Evolutionary conservation across 805 yeast genomes (phyloP), one percentile per base, ranked within the genome.

Genomic region (Teunomyces stri): DNA sequence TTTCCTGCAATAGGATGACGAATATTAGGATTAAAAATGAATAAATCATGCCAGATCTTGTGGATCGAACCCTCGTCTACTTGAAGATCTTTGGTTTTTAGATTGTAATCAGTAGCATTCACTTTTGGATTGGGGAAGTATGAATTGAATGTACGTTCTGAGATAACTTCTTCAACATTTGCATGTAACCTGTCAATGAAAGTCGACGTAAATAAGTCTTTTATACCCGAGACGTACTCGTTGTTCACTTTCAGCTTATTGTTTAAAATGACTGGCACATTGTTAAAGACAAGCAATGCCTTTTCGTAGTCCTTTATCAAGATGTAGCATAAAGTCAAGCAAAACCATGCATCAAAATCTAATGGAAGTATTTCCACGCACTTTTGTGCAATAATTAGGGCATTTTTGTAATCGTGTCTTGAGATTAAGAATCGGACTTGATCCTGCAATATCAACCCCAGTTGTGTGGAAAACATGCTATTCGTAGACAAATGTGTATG

Each of bases 281-380:
- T 79, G 60, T 89, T 89, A 51, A 89, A 69, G 0, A 91, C 76
- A 34, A 81, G 59, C 35, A 89, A 66, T 0, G 96, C 95, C 50
- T 69, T 72, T 34, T 72, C 69, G 53, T 72, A 80, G 57, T 87
- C 81, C 42, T 74, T 78, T 40, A 59, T 66, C 31, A 82, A 64
- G 15, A 85, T 74, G 56, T 88, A 83, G 30, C 81, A 77, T 50
- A 81, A 70, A 4, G 86, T 78, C 38, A 89, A 68, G 31, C 72
- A 69, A 49, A 78, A 79, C 96, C 96, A 89, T 25, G 85, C 70
- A 44, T 75, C 78, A 60, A 84, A 89, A 60, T 85, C 92, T 1
- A 88, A 73, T 0, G 96, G 96, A n/a, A 87, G 70, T 2, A 86
- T 72, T 43, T 78, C 72, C 15, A 86, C 82, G 4, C 90, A 79